Conservation (phyloP, 345 rosid genomes). For the Arabidopsis suecica region DNA sequence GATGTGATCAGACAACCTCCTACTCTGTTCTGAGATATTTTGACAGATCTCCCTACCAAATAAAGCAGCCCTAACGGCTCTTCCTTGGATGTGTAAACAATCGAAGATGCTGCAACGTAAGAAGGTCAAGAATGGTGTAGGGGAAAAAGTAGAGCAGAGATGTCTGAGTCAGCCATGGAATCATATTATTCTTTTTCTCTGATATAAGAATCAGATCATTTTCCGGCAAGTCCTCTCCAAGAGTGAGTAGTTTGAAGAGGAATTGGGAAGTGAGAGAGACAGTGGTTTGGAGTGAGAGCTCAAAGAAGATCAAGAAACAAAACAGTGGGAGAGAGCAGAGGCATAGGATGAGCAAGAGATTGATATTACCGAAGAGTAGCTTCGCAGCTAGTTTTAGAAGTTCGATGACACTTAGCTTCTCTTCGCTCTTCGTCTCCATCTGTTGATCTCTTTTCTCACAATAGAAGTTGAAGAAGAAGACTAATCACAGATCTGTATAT, state of each 20-base stretch:
- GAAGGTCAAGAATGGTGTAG: slow-evolving; percentile 3
- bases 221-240: not conserved
- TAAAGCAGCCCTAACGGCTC: slow-evolving; percentile 24
- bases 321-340: slow-evolving; percentile 48
- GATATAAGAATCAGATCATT: slow-evolving; percentile 1
- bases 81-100: slow-evolving; percentile 7
- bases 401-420: slow-evolving; percentile 43
- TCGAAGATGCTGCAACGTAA: slow-evolving; percentile 20
- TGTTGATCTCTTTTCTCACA: not conserved
- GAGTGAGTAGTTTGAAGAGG: not conserved
- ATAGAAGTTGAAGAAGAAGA: not conserved
- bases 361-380: slow-evolving; percentile 29
- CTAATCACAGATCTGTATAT: not conserved
- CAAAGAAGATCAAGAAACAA: slow-evolving; percentile 43
- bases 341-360: slow-evolving; percentile 30
- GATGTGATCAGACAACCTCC: slow-evolving; percentile 51
- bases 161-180: slow-evolving; percentile 23
- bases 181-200: slow-evolving; percentile 8
- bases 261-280: slow-evolving; percentile 15
- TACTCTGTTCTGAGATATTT: slow-evolving; percentile 27
- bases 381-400: slow-evolving; percentile 40
- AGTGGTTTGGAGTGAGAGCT: slow-evolving; percentile 37
- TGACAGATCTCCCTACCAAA: slow-evolving; percentile 19
- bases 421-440: slow-evolving; percentile 29
- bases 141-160: slow-evolving; percentile 3